These are phyloP conservation scores for Salix brachista DNA, from an alignment of 345 rosid species.

Conservation along the genomic window DNA sequence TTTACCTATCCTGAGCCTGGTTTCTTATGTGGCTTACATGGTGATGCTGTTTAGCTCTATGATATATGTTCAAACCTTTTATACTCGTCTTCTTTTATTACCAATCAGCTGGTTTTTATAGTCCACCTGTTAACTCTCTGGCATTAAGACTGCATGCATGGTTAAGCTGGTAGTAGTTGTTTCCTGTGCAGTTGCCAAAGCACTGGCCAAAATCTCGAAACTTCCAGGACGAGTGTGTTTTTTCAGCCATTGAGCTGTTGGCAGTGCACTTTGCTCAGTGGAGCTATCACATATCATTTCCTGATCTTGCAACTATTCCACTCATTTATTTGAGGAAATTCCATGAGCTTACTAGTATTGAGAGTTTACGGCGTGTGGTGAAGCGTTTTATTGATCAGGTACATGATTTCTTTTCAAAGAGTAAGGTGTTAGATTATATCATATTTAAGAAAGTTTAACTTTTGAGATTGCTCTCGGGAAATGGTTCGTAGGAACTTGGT, in stretches of 20 bases:
- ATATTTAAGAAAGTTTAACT: neutral
- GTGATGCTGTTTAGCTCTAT: neutral
- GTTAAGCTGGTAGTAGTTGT: neutral
- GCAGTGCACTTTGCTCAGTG: conserved; percentile 74
- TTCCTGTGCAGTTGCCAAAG: conserved; percentile 69
- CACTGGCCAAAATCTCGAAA: conserved; percentile 78
- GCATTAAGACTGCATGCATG: conserved; percentile 1
- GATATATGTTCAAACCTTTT: neutral
- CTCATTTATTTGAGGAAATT: conserved; percentile 61
- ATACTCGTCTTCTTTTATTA: neutral
- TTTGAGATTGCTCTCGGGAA: neutral
- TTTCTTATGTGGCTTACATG: neutral
- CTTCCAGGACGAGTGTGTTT: conserved; percentile 68
- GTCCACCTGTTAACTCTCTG: neutral
- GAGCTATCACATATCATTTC: conserved; percentile 89
- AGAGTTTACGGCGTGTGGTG: conserved; percentile 51
- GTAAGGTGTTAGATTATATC: neutral
- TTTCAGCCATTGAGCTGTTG: conserved; percentile 64
- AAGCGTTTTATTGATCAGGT: conserved; percentile 87
- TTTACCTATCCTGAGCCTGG: neutral
- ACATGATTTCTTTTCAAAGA: conserved; percentile 1
- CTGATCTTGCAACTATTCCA: conserved; percentile 82
- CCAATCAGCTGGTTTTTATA: neutral
- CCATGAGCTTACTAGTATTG: conserved; percentile 49
- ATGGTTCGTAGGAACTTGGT: neutral